phyloP scores from a whole-genome alignment of 768 basidiomycete genomes.

The Boletus sp. region DNA sequence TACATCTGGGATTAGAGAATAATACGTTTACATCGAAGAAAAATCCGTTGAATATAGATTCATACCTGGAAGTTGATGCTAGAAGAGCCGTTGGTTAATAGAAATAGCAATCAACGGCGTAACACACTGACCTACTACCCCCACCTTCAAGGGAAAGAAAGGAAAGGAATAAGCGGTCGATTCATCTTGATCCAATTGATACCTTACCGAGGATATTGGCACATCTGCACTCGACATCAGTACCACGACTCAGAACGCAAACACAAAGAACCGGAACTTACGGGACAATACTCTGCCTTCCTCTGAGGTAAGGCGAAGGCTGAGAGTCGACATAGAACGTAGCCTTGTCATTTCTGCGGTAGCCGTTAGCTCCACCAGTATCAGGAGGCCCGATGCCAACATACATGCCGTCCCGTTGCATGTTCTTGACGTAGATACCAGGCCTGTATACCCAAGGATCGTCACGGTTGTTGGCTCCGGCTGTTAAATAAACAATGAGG shows the following conservation, averaged over 20 bases:
- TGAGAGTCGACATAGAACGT: slow-evolving; percentile 67
- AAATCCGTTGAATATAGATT: neutral
- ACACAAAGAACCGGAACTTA: slow-evolving; percentile 31
- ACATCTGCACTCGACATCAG: slow-evolving; percentile 39
- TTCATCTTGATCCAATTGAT: neutral
- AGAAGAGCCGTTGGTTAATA: slow-evolving; percentile 2
- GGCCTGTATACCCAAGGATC: slow-evolving; percentile 75
- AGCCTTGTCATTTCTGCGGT: slow-evolving; percentile 66
- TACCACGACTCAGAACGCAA: neutral
- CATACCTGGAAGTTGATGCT: slow-evolving; percentile 66
- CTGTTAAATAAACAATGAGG: slow-evolving; percentile 28
- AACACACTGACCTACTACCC: slow-evolving; percentile 46
- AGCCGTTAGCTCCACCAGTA: neutral
- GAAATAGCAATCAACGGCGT: neutral
- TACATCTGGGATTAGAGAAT: slow-evolving; percentile 47
- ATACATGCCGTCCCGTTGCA: slow-evolving; percentile 67
- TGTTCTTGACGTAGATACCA: slow-evolving; percentile 67
- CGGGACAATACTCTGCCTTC: slow-evolving; percentile 66
- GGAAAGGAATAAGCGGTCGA: neutral
- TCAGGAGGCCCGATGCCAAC: slow-evolving; percentile 16
- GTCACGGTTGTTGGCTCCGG: slow-evolving; percentile 67
- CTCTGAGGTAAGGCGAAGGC: slow-evolving; percentile 55
- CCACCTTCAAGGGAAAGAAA: slow-evolving; percentile 35
- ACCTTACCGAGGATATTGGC: slow-evolving; percentile 57
- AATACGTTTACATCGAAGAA: neutral